Evolutionary conservation across 2,329 filamentous ascomycete species (phyloP).

Genomic region (Talaromyces pinophilus): DNA sequence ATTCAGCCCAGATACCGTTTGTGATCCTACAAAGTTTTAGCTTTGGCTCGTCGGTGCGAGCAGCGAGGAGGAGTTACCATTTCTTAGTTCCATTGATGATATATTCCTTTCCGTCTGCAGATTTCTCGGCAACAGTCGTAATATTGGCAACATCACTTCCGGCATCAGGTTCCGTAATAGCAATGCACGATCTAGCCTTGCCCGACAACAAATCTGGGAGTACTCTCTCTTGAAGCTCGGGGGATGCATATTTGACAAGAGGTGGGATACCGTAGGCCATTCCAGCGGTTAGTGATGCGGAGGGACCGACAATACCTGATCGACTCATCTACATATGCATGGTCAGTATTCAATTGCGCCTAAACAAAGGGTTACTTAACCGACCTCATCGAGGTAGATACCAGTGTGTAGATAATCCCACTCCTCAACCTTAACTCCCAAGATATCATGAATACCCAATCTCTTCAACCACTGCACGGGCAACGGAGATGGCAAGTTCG

Average conservation of each 20-base stretch:
- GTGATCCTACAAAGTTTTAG: slow-evolving; percentile 52
- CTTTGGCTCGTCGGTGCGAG: no score
- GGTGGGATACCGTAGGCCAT: slow-evolving; percentile 73
- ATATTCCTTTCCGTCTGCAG: slow-evolving; percentile 65
- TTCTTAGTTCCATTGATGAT: slow-evolving; percentile 76
- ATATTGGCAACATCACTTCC: slow-evolving; percentile 75
- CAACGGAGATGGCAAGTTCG: slow-evolving; percentile 67
- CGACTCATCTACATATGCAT: slow-evolving; percentile 57
- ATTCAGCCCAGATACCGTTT: slow-evolving; percentile 70
- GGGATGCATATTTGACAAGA: slow-evolving; percentile 67
- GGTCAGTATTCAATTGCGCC: neutral
- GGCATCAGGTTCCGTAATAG: slow-evolving; percentile 75
- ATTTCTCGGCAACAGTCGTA: slow-evolving; percentile 65
- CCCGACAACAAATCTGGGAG: slow-evolving; percentile 68
- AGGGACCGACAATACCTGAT: slow-evolving; percentile 64
- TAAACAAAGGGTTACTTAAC: slow-evolving; percentile 7
- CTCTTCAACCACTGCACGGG: slow-evolving; percentile 68
- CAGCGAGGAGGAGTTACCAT: slow-evolving; percentile 50
- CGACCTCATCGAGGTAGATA: slow-evolving; percentile 68
- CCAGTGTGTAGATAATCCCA: slow-evolving; percentile 71
- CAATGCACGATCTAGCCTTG: slow-evolving; percentile 69
- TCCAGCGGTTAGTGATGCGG: slow-evolving; percentile 67
- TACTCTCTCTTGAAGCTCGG: slow-evolving; percentile 63
- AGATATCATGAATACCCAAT: slow-evolving; percentile 65
- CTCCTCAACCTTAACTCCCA: slow-evolving; percentile 69